These are phyloP conservation scores for Parietaria judaica DNA, from an alignment of 306 rosid species.

Conservation along the genomic window DNA sequence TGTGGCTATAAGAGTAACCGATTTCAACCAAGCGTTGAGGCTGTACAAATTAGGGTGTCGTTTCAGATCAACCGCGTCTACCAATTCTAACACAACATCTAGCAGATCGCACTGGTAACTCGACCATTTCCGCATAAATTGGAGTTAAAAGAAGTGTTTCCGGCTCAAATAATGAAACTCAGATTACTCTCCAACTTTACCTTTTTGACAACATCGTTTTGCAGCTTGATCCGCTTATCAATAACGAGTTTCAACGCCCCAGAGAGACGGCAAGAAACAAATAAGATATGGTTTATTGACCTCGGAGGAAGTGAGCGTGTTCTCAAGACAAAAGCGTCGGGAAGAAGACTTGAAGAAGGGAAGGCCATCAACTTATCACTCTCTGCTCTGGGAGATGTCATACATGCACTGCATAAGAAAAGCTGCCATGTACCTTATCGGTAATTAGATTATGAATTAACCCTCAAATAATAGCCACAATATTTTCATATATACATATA, in stretches of 20 bases:
- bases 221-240: conserved; percentile 36
- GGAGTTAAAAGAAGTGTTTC: not conserved
- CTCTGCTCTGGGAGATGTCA: conserved; percentile 39
- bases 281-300: conserved; percentile 33
- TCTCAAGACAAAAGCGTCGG: conserved; percentile 33
- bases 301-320: conserved; percentile 39
- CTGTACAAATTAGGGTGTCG: conserved; percentile 29
- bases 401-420: conserved; percentile 30
- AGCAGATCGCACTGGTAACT: conserved; percentile 39
- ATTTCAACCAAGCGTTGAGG: conserved; percentile 26
- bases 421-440: conserved; percentile 29
- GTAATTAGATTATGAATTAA: conserved; percentile 6
- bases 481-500: no score
- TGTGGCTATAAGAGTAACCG: conserved; percentile 29
- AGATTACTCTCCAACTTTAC: not conserved
- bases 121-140: not conserved
- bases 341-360: conserved; percentile 38
- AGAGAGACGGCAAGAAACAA: conserved; percentile 29
- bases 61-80: conserved; percentile 31
- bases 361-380: conserved; percentile 40
- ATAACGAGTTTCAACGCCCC: conserved; percentile 26
- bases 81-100: conserved; percentile 28
- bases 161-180: no score
- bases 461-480: not conserved
- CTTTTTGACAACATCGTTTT: conserved; percentile 1